Percentiles rank a stretch among this genome's conserved stretches.
These are phyloP conservation scores for Ophiostoma quercus DNA, from an alignment of 2,329 filamentous ascomycete species.

Conservation along the genomic window DNA sequence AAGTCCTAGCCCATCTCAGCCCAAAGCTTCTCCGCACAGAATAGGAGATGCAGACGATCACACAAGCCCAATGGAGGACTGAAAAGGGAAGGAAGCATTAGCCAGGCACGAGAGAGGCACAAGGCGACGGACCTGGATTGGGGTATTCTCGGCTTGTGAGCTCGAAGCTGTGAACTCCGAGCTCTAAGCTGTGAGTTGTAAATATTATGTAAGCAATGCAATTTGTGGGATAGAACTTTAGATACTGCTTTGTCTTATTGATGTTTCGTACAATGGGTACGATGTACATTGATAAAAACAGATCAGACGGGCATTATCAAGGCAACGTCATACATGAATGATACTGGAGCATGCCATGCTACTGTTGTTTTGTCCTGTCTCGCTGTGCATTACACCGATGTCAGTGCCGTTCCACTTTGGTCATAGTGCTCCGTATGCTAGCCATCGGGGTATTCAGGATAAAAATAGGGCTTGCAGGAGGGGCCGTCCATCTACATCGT, in stretches of 20 bases:
- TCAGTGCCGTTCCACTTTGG: background rate
- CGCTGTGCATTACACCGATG: constrained; percentile 6
- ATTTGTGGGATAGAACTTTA: background rate
- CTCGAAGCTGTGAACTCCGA: background rate
- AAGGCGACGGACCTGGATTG: background rate
- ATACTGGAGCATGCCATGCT: background rate
- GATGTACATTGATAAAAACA: too few relatives aligned
- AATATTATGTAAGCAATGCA: background rate
- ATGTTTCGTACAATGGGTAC: background rate
- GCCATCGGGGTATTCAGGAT: background rate
- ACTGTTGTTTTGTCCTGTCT: background rate
- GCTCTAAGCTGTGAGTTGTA: background rate
- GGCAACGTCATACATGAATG: background rate
- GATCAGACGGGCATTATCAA: background rate
- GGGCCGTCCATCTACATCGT: too few relatives aligned
- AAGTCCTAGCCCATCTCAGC: background rate
- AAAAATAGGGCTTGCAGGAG: too few relatives aligned
- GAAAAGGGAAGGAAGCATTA: background rate
- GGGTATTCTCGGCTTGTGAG: background rate
- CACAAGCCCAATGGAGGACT: background rate
- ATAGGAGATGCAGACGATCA: background rate
- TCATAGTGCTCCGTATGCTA: background rate
- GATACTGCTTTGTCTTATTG: too few relatives aligned
- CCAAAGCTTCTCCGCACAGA: background rate
- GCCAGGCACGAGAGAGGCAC: background rate